Conservation (phyloP, 805 yeast species). For the Peterozyma toletana region DNA sequence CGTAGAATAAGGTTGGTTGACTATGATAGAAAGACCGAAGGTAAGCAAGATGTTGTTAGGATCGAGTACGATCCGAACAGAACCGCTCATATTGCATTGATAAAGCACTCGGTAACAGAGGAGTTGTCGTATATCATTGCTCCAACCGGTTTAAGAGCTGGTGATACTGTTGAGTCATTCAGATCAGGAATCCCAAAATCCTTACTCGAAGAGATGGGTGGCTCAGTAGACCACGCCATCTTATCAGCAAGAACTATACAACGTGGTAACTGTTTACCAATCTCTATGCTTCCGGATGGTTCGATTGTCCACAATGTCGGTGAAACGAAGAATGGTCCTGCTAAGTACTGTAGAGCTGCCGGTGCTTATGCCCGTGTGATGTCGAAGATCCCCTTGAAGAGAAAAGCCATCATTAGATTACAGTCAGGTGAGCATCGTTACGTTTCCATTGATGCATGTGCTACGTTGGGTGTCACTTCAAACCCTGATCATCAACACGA, state of each 20-base stretch:
- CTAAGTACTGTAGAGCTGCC: conserved; percentile 87
- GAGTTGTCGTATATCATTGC: conserved; percentile 79
- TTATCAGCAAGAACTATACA: conserved; percentile 80
- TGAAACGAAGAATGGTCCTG: conserved; percentile 66
- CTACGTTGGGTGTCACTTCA: conserved; percentile 89
- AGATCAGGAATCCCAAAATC: conserved; percentile 80
- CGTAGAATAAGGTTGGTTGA: conserved; percentile 83
- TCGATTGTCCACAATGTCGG: conserved; percentile 86
- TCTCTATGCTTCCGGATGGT: conserved; percentile 92
- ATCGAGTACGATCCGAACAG: conserved; percentile 96
- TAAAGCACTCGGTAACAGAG: conserved; percentile 57
- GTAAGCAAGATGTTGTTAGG: conserved; percentile 73
- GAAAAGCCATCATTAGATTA: conserved; percentile 71
- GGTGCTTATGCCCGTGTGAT: conserved; percentile 89
- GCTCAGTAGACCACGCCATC: conserved; percentile 86
- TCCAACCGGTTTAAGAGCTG: conserved; percentile 86
- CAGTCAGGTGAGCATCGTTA: conserved; percentile 93
- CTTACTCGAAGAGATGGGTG: conserved; percentile 78
- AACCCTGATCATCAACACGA: conserved; percentile 88
- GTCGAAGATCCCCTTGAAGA: conserved; percentile 65
- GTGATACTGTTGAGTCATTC: conserved; percentile 85
- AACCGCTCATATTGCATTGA: conserved; percentile 85
- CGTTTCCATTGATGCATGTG: conserved; percentile 79
- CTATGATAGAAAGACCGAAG: conserved; percentile 56
- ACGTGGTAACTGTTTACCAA: conserved; percentile 92